Percentiles rank a stretch among this genome's conserved stretches.
These are phyloP conservation scores for Ophiocordyceps australis DNA, from an alignment of 2,329 filamentous ascomycete species.

Conservation along the genomic window DNA sequence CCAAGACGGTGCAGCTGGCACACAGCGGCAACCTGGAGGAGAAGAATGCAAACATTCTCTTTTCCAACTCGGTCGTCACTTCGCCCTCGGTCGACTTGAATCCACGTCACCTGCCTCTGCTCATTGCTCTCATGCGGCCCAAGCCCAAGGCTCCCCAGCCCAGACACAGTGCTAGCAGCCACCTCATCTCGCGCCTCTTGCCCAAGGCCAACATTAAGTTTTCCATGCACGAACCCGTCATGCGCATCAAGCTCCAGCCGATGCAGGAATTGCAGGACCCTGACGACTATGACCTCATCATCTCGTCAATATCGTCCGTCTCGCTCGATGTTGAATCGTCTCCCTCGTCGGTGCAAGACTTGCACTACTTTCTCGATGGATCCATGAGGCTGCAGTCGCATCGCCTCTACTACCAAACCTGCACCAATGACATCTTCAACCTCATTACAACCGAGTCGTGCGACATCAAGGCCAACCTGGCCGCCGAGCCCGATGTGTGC, in stretches of 20 bases:
- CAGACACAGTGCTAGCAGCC: constrained; percentile 33
- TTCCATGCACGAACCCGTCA: constrained; percentile 88
- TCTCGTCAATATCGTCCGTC: constrained; percentile 85
- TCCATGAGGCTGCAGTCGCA: constrained; percentile 73
- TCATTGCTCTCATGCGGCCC: constrained; percentile 56
- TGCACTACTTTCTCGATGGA: constrained; percentile 74
- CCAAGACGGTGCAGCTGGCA: constrained; percentile 75
- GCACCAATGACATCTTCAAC: constrained; percentile 65
- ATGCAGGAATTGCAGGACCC: constrained; percentile 44
- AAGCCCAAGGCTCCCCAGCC: constrained; percentile 17
- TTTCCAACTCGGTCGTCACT: constrained; percentile 89
- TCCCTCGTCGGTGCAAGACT: constrained; percentile 68
- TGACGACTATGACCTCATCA: constrained; percentile 86
- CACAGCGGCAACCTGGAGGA: constrained; percentile 57
- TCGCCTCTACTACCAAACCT: constrained; percentile 86
- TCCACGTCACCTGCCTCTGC: constrained; percentile 73
- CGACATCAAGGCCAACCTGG: constrained; percentile 72
- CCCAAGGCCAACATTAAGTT: constrained; percentile 92
- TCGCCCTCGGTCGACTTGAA: constrained; percentile 89
- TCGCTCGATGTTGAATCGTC: constrained; percentile 89
- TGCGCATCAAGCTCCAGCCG: constrained; percentile 75
- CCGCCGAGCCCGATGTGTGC: constrained; percentile 67
- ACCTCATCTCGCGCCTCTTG: constrained; percentile 72
- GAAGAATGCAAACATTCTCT: constrained; percentile 87
- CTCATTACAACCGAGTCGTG: constrained; percentile 75